Evolutionary conservation across 2,329 filamentous ascomycete genomes (phyloP), one percentile per base, ranked within the genome.

Genomic region (Pseudogymnoascus sp.): DNA sequence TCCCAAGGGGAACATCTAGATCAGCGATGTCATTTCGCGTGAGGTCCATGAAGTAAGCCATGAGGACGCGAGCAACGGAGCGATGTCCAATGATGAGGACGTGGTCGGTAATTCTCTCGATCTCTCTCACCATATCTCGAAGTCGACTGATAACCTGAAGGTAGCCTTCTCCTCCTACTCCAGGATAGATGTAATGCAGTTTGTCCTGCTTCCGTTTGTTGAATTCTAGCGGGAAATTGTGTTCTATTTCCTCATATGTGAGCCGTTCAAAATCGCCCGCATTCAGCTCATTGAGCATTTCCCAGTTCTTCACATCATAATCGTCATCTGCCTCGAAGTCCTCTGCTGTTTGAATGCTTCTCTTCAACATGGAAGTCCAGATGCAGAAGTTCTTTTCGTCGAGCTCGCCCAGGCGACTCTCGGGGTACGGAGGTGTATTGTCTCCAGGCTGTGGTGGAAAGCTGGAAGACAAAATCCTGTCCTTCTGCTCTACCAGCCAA

Each of bases 31-130:
- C 90, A 67, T 96, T 88, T 37, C 93, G 83, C 60, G 90, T 92
- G 62, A 97, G 80, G 64, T 96, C 93, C 79, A 95, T 92, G 77
- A 99, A 99, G 76, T 99, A 99, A 1, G 93, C 93, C 76, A 99
- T 88, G 65, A 99, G 80, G 5, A 99, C 93, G 33, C 95, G 87
- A 63, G 91, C 93, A 40, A 97, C 89, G 3, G 91, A 96, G 33
- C 95, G 90, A 75, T 97, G 95, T 35, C 91, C 92, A 69, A 97
- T 89, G 69, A 99, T 88, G 65, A 97, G 81, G 62, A 96, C 88
- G 75, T 97, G 93, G 71, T 99, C 95, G 31, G 91, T 96, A 81
- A 96, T 97, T 65, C 95, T 89, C 80, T 99, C 95, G 65, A 97
- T 88, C 78, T 99, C 95, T 60, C 96, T 89, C 67, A 99, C 96